Evolutionary conservation across 2,329 filamentous ascomycete genomes (phyloP), one percentile per base, ranked within the genome.

Genomic region (Dryadomyces quercivorus): DNA sequence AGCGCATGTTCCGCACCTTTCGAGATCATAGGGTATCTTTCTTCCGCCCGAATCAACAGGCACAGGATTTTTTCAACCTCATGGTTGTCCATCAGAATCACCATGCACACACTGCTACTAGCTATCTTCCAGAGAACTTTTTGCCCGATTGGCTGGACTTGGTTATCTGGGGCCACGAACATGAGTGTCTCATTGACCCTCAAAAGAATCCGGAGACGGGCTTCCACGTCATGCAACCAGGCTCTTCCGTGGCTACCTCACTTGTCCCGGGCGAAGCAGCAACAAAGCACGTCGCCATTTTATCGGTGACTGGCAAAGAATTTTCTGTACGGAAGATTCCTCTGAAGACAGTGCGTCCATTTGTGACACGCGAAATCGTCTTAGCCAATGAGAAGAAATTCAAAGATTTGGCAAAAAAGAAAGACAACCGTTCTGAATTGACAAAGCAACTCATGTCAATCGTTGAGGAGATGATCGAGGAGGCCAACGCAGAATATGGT

Each of bases 21-120:
- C 77, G 90, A 55, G 92, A 97, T 65, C 84, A 88, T 60, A 89
- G 92, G 57, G 93, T 98, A 66, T 94, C 88, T 63, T 98, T 95
- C 76, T 96, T 88, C 64, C 84, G 86, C 21, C 92, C 92, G 0
- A 80, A 80, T 18, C 78, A 84, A 16, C 88, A 95, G 61, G 85
- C 85, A 64, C 73, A 80, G 18, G 90, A 97, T 61, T 98, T 92
- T 87, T 98, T 97, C 75, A 97, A 97, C 64, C 69, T 98, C 56
- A 84, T 98, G 72, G 85, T 88, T 42, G 88, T 98, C 2, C 93
- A 98, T 65, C 93, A 98, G 65, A 98, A 98, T 62, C 93, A 97
- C 64, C 83, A 93, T 63, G 88, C 91, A 0, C 86, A 96, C 64
- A 95, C 88, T 0, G 82, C 91, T 18, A 97, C 92, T 0, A 85